Evolutionary conservation across 176 grass and related monocot genomes (phyloP).

Genomic region (Chrysopogon serrulatus): DNA sequence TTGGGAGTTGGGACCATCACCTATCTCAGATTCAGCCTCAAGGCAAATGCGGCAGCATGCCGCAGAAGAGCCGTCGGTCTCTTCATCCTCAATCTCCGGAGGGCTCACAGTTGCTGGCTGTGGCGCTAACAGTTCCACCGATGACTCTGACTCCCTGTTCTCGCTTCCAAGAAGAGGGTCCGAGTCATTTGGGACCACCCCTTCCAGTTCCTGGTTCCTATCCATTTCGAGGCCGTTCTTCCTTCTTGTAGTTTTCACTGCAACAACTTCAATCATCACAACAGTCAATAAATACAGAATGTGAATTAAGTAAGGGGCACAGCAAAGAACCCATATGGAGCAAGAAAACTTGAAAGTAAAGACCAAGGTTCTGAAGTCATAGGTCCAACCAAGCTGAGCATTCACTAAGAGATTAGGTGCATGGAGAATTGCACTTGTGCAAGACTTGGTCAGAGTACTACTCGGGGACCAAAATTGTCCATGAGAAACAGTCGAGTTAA

Average conservation of each 20-base stretch:
- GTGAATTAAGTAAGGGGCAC: not conserved
- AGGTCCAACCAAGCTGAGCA: not conserved
- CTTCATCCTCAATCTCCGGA: conserved; percentile 70
- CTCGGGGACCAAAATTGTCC: not conserved
- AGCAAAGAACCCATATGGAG: not conserved
- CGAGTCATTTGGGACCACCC: conserved; percentile 27
- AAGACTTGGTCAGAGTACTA: not conserved
- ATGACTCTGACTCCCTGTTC: conserved; percentile 5
- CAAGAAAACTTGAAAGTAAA: not conserved
- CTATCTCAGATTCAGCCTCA: conserved; percentile 59
- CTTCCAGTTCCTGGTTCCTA: conserved; percentile 20
- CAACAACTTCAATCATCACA: not conserved
- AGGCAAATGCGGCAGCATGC: conserved; percentile 95
- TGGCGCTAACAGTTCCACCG: conserved; percentile 4
- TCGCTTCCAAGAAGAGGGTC: conserved; percentile 46
- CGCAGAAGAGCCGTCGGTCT: conserved; percentile 60
- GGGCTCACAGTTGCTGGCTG: conserved; percentile 24
- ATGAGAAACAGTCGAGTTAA: not conserved
- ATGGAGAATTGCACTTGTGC: not conserved
- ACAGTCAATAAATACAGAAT: not conserved
- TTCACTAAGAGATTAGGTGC: not conserved
- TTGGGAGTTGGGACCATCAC: conserved; percentile 32
- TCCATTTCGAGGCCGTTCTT: conserved; percentile 19
- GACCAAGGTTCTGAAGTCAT: not conserved
- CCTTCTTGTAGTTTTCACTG: not conserved